Evolutionary conservation across 495 filamentous ascomycete species (phyloP), one percentile per base, ranked within the genome.

Genomic region (Neurospora sp.): DNA sequence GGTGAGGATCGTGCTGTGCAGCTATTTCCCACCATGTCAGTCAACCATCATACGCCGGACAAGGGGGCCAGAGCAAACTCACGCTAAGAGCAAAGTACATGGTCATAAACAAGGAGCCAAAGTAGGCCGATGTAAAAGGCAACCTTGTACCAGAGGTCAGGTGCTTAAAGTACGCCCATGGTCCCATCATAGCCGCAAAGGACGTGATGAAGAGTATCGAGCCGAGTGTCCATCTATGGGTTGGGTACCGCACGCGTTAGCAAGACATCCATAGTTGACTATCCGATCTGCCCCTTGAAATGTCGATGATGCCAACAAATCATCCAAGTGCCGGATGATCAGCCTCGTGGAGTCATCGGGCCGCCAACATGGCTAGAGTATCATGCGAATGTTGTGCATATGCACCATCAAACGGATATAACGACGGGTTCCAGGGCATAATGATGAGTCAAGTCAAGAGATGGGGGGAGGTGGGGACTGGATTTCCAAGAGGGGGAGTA

Each of bases 91-190:
- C 90, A 82, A 97, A 98, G 82, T 94, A 97, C 41, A 99, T 84
- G 5, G 96, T 98, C 78, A 98, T 80, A 3, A 84, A 90, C 75
- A 99, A 97, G 48, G 93, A 96, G 48, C 95, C 96, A 85, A 99
- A 98, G 86, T 99, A 99, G 38, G 94, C 93, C 69, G 94, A 94
- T 22, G 96, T 98, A 80, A 99, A 99, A 12, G 96, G 96, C 70
- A 99, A 82, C 74, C 96, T 89, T 73, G 93, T 85, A 71, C 89
- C 89, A 69, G 96, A 98, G 76, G 93, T 82, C 78, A 99, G 87
- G 82, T 99, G 96, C 77, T 88, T 90, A 69, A 89, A 83, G 83
- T 98, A 99, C 65, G 86, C 83, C 83, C 87, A 84, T 22, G 94
- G 94, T 70, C 96, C 96, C 90, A 97, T 94, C 84, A 99, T 86